phyloP scores from a whole-genome alignment of 257 asterid species.

The Lithospermum erythrorhizon region DNA sequence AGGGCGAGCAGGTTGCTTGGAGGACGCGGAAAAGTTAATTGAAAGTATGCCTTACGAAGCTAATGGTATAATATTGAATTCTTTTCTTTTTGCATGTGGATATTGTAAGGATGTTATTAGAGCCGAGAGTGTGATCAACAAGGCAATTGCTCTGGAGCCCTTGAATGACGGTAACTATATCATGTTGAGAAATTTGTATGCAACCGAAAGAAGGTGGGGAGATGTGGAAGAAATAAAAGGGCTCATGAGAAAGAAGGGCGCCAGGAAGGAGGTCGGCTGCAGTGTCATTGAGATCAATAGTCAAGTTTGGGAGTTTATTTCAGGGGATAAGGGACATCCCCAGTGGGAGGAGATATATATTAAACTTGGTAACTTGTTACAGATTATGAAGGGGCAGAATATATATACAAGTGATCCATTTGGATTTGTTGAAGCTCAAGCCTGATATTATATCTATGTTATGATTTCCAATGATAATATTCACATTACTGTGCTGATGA shows the following conservation, averaged over 20 bases:
- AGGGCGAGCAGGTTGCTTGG: conserved; percentile 77
- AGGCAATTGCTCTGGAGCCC: conserved; percentile 66
- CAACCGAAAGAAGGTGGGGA: conserved; percentile 76
- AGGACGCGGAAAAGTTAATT: conserved; percentile 72
- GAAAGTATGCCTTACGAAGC: conserved; percentile 80
- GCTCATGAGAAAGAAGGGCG: conserved; percentile 59
- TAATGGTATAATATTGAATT: conserved; percentile 77
- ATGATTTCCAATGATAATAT: too few species aligned
- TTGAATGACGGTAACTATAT: conserved; percentile 69
- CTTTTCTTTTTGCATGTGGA: conserved; percentile 73
- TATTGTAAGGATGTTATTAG: conserved; percentile 63
- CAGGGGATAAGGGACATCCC: conserved; percentile 50
- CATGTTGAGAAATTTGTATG: conserved; percentile 81
- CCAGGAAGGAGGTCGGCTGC: conserved; percentile 73
- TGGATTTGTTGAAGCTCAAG: conserved; percentile 20
- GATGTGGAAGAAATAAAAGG: conserved; percentile 63
- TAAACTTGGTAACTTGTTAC: conserved; percentile 37
- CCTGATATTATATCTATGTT: not conserved
- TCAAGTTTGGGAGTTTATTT: conserved; percentile 51
- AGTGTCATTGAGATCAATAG: conserved; percentile 62
- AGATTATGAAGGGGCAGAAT: conserved; percentile 45
- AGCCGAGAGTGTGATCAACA: conserved; percentile 61
- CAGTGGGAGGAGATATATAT: conserved; percentile 29
- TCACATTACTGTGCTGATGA: too few species aligned
- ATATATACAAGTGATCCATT: conserved; percentile 17